Percentiles rank a stretch among this genome's conserved stretches.
These are phyloP conservation scores for Chlorociboria aeruginascens DNA, from an alignment of 495 filamentous ascomycete genomes.

Conservation along the genomic window DNA sequence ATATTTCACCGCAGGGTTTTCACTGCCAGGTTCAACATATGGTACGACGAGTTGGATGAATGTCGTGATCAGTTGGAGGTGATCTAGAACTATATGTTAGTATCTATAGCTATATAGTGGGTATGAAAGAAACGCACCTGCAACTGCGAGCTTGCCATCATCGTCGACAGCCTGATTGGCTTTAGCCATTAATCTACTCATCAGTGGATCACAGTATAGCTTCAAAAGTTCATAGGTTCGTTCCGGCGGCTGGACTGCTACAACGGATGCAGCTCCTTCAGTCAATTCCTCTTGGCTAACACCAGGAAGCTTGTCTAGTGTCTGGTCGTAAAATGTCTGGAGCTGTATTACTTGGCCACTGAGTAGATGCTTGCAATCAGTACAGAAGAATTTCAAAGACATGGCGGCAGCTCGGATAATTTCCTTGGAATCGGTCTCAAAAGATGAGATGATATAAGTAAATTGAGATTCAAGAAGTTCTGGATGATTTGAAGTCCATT, in stretches of 20 bases:
- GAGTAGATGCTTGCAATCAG: conserved; percentile 80
- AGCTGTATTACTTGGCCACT: conserved; percentile 68
- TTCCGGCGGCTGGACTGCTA: conserved; percentile 70
- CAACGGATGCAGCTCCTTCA: conserved; percentile 83
- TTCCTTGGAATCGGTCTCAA: conserved; percentile 73
- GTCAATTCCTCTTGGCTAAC: conserved; percentile 90
- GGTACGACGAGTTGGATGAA: conserved; percentile 75
- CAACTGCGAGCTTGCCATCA: conserved; percentile 65
- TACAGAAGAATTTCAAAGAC: conserved; percentile 93
- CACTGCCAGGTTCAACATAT: conserved; percentile 54
- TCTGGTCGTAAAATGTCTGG: conserved; percentile 81
- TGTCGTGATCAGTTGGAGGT: conserved; percentile 80
- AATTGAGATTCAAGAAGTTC: conserved; percentile 86
- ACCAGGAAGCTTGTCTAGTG: conserved; percentile 71
- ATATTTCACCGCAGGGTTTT: conserved; percentile 90
- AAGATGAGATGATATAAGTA: conserved; percentile 85
- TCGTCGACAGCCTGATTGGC: conserved; percentile 78
- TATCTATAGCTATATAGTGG: background rate
- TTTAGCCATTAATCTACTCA: conserved; percentile 71
- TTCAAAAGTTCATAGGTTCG: conserved; percentile 77
- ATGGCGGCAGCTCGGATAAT: conserved; percentile 84
- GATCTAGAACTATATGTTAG: conserved; percentile 43
- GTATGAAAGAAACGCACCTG: conserved; percentile 36
- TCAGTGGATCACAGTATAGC: conserved; percentile 87
- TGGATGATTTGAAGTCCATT: conserved; percentile 92